phyloP scores from a whole-genome alignment of 2,329 filamentous ascomycete species.

The Ophiostoma triangulosporum region DNA sequence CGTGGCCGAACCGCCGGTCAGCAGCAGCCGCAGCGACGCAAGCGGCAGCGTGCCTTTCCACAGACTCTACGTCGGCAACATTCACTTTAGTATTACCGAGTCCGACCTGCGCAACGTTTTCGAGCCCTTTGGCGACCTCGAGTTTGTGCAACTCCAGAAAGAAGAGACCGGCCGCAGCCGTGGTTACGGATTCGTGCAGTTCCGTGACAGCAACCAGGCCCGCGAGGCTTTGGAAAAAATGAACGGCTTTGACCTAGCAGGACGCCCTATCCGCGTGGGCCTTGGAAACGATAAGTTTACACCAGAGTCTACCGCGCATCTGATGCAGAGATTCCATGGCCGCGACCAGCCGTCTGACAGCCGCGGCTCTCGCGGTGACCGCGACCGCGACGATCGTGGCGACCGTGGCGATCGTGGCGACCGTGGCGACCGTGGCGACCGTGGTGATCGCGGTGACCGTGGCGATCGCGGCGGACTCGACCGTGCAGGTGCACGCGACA shows the following conservation, averaged over 20 bases:
- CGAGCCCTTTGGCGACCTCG: slow-evolving; percentile 91
- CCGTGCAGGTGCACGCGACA: slow-evolving; percentile 75
- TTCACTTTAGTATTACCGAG: slow-evolving; percentile 98
- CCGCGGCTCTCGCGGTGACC: slow-evolving; percentile 57
- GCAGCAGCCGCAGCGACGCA: slow-evolving; percentile 24
- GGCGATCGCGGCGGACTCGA: slow-evolving; percentile 52
- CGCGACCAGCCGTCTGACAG: slow-evolving; percentile 46
- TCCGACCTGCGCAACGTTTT: slow-evolving; percentile 92
- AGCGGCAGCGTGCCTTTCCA: slow-evolving; percentile 85
- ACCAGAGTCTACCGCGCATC: slow-evolving; percentile 85
- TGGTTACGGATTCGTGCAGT: slow-evolving; percentile 98
- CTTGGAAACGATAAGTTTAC: slow-evolving; percentile 99
- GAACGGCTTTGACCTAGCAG: slow-evolving; percentile 97
- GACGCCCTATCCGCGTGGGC: slow-evolving; percentile 93
- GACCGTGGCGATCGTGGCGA: slow-evolving; percentile 44
- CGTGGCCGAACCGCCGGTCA: slow-evolving; percentile 44
- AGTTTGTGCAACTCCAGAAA: slow-evolving; percentile 95
- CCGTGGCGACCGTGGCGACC: slow-evolving; percentile 49
- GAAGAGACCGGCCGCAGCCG: slow-evolving; percentile 83
- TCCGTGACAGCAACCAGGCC: slow-evolving; percentile 78
- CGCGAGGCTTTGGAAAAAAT: slow-evolving; percentile 95
- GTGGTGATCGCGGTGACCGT: slow-evolving; percentile 26
- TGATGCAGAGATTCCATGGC: slow-evolving; percentile 82
- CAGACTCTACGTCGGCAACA: slow-evolving; percentile 96
- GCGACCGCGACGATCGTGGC: slow-evolving; percentile 21